Conservation (phyloP, 108 stramenopile genomes). For the Skeletonema marinoi region DNA sequence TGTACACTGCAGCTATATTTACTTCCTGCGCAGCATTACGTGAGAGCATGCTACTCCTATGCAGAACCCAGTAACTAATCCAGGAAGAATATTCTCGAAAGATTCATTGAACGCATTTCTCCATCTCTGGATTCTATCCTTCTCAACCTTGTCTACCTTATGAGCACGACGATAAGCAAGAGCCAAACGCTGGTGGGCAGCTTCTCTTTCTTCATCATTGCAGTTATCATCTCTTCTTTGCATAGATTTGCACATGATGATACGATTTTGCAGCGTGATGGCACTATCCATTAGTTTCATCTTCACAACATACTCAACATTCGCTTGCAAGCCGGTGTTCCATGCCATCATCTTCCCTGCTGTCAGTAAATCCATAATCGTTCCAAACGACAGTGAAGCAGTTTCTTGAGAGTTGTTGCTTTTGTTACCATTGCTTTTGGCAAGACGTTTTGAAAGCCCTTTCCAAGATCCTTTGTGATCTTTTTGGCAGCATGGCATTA, state of each 20-base stretch:
- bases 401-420: neutral
- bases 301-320: conserved; percentile 59
- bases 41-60: conserved; percentile 11
- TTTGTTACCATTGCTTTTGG: neutral
- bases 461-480: conserved; percentile 60
- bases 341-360: conserved; percentile 70
- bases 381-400: conserved; percentile 49
- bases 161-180: conserved; percentile 42
- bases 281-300: conserved; percentile 68
- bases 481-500: conserved; percentile 85
- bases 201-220: conserved; percentile 17
- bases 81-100: neutral
- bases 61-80: conserved; percentile 5
- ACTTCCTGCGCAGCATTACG: neutral
- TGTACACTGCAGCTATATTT: neutral
- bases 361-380: conserved; percentile 68
- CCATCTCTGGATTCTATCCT: neutral
- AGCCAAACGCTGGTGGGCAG: conserved; percentile 28
- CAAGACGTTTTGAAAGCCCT: conserved; percentile 22
- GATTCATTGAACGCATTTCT: neutral
- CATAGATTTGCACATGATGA: conserved; percentile 55
- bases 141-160: neutral
- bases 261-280: conserved; percentile 73
- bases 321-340: conserved; percentile 34
- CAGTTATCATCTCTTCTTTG: conserved; percentile 1